Percentiles rank a stretch among this genome's conserved stretches.
Conservation (phyloP, 139 green algal species). For the Micromonas pusilla region DNA sequence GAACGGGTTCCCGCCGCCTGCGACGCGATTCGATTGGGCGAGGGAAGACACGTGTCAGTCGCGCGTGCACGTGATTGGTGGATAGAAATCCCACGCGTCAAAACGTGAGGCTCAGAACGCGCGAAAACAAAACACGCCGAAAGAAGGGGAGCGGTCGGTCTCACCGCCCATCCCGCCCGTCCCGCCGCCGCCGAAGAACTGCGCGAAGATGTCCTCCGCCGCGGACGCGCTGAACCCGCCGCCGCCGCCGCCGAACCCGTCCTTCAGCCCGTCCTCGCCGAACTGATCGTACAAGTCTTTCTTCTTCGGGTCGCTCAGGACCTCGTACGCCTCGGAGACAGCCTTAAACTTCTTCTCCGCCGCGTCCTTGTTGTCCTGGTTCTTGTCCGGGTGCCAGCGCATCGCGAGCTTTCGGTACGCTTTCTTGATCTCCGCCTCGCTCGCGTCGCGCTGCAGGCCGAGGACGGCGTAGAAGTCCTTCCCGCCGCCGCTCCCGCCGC, state of each 20-base stretch:
- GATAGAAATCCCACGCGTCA: too few relatives aligned
- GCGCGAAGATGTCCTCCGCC: constrained; percentile 81
- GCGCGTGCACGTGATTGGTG: too few relatives aligned
- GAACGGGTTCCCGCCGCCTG: background rate
- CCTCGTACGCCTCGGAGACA: constrained; percentile 94
- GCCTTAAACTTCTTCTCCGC: constrained; percentile 80
- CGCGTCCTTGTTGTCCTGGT: background rate
- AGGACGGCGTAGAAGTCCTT: constrained; percentile 37
- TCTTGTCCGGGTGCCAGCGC: constrained; percentile 36
- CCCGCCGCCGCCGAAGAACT: constrained; percentile 73
- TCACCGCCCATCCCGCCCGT: constrained; percentile 14
- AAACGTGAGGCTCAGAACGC: too few relatives aligned
- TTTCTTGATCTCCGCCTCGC: constrained; percentile 34
- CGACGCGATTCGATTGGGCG: too few relatives aligned
- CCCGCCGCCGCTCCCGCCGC: background rate
- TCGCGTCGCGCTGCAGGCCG: constrained; percentile 20
- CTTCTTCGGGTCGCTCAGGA: constrained; percentile 92
- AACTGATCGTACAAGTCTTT: constrained; percentile 95
- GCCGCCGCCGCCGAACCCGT: constrained; percentile 53
- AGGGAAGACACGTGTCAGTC: too few relatives aligned
- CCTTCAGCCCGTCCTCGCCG: constrained; percentile 90
- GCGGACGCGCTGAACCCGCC: constrained; percentile 49
- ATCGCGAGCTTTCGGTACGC: constrained; percentile 37
- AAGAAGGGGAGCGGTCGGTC: too few relatives aligned
- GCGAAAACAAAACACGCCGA: too few relatives aligned